Evolutionary conservation across 768 basidiomycete species (phyloP).

Genomic region (Holtermanniella nyarrowii): DNA sequence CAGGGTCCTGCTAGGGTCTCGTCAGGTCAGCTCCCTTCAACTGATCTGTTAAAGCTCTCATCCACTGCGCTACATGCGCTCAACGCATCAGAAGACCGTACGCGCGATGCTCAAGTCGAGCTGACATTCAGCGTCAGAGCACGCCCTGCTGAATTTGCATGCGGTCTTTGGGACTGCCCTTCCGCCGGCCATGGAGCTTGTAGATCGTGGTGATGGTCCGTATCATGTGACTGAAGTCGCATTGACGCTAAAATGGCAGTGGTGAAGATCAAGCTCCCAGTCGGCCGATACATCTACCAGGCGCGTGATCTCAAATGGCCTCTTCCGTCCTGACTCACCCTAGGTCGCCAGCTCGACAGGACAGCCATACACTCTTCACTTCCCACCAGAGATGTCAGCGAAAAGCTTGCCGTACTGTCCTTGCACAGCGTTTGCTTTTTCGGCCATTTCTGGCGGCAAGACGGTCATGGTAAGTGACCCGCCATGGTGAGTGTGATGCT

Average conservation of each 20-base stretch:
- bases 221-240: not conserved
- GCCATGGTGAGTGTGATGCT: not conserved
- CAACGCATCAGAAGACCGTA: too few relatives aligned
- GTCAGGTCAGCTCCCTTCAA: too few relatives aligned
- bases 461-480: not conserved
- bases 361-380: not conserved
- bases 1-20: too few relatives aligned
- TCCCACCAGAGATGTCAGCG: not conserved
- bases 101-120: not conserved
- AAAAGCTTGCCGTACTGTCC: not conserved
- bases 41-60: too few relatives aligned
- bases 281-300: not conserved
- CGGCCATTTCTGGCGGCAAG: not conserved
- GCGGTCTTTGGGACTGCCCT: not conserved
- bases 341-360: not conserved
- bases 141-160: not conserved
- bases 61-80: too few relatives aligned
- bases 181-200: not conserved
- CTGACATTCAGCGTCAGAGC: not conserved
- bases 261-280: not conserved
- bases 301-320: not conserved
- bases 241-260: not conserved
- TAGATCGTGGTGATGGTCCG: not conserved
- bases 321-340: too few relatives aligned
- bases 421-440: not conserved